These are phyloP conservation scores for Aspergillus quadrilineatus DNA, from an alignment of 2,329 filamentous ascomycete genomes.

Conservation along the genomic window DNA sequence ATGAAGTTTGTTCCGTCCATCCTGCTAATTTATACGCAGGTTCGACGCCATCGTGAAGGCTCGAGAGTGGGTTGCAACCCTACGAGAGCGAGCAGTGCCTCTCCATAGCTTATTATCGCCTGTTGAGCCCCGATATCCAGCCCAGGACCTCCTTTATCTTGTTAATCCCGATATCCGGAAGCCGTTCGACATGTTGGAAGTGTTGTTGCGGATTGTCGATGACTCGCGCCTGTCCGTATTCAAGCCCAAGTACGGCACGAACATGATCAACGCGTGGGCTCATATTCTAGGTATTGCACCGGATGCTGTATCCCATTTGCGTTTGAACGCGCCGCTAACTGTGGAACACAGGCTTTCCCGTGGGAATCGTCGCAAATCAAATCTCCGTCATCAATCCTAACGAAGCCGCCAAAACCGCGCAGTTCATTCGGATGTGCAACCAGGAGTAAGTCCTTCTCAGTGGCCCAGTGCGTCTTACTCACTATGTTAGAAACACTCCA, in stretches of 20 bases:
- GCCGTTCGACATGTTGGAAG: constrained; percentile 41
- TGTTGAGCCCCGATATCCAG: constrained; percentile 32
- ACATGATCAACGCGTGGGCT: constrained; percentile 42
- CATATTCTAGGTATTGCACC: constrained; percentile 35
- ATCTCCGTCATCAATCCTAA: constrained; percentile 41
- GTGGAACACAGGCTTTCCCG: constrained; percentile 28
- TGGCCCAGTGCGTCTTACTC: not conserved
- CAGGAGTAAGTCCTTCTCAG: constrained; percentile 35
- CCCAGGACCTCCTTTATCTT: constrained; percentile 39
- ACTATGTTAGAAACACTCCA: constrained; percentile 31
- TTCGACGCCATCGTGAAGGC: constrained; percentile 45
- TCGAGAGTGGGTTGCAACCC: constrained; percentile 36
- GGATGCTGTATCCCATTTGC: too few relatives aligned
- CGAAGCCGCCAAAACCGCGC: constrained; percentile 44
- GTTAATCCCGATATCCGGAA: constrained; percentile 43
- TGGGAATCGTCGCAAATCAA: constrained; percentile 46
- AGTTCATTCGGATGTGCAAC: constrained; percentile 48
- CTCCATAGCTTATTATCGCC: constrained; percentile 5
- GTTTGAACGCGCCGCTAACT: not conserved
- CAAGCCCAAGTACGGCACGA: constrained; percentile 44
- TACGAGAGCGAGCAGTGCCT: constrained; percentile 11
- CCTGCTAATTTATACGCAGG: not conserved
- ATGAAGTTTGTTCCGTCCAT: not conserved
- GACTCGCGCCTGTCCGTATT: constrained; percentile 41
- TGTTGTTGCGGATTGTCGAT: constrained; percentile 44